Evolutionary conservation across 2,329 filamentous ascomycete genomes (phyloP).

Genomic region (Albophoma yamanashiensis): DNA sequence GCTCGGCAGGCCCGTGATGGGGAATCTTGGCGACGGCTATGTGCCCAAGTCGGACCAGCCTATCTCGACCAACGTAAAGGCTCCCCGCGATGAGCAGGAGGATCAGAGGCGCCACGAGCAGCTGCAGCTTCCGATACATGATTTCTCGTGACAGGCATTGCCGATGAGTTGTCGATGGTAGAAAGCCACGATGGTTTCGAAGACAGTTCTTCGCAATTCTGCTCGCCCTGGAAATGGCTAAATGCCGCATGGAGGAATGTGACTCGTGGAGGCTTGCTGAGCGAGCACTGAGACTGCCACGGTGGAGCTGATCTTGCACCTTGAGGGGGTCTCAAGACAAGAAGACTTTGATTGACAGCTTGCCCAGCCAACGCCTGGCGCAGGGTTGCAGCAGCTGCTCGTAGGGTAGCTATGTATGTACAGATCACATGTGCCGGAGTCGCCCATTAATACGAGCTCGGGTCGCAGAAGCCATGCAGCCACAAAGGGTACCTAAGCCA

Average conservation of each 20-base stretch:
- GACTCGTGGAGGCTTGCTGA: background rate
- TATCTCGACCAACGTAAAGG: conserved; percentile 3
- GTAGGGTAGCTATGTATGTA: too few relatives aligned
- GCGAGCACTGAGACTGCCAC: background rate
- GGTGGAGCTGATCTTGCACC: too few relatives aligned
- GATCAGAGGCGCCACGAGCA: conserved; percentile 2
- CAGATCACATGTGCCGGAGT: too few relatives aligned
- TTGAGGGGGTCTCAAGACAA: too few relatives aligned
- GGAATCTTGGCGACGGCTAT: background rate
- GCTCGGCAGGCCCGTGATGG: background rate
- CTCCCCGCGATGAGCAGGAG: conserved; percentile 2
- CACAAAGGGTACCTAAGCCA: too few relatives aligned
- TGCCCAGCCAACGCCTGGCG: too few relatives aligned
- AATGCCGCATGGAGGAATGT: background rate
- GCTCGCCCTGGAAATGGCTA: background rate
- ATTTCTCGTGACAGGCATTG: background rate
- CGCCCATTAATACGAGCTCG: too few relatives aligned
- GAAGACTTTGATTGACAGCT: too few relatives aligned
- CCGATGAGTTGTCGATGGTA: background rate
- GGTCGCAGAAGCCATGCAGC: too few relatives aligned
- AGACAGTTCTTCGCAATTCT: background rate
- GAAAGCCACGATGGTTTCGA: background rate
- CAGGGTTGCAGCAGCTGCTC: too few relatives aligned
- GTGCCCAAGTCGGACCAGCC: background rate
- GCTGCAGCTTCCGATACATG: background rate